These are phyloP conservation scores for Quercus wislizeni DNA, from an alignment of 306 rosid species.

Conservation along the genomic window DNA sequence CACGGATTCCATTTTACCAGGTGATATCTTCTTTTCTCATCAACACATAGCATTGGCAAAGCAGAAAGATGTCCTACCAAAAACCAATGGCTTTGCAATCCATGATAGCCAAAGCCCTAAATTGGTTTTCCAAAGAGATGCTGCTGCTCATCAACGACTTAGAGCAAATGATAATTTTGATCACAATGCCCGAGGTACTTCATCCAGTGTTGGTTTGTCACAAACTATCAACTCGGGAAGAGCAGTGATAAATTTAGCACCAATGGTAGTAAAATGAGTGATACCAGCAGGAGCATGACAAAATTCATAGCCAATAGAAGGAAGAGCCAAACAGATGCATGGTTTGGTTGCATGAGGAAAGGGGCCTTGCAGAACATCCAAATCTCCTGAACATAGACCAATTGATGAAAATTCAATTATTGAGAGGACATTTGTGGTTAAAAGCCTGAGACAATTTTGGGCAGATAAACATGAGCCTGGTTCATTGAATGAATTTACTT, in stretches of 20 bases:
- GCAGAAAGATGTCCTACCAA: conserved; percentile 24
- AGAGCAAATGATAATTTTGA: conserved; percentile 30
- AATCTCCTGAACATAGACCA: conserved; percentile 57
- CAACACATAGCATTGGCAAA: conserved; percentile 43
- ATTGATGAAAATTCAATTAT: conserved; percentile 61
- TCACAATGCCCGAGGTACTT: conserved; percentile 24
- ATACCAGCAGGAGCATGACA: conserved; percentile 43
- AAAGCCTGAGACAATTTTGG: conserved; percentile 69
- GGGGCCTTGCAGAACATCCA: conserved; percentile 46
- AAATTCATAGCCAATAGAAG: conserved; percentile 51
- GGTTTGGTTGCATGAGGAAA: conserved; percentile 78
- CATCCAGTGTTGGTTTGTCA: conserved; percentile 35
- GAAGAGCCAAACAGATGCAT: conserved; percentile 46
- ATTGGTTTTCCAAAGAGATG: conserved; percentile 20
- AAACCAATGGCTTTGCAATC: conserved; percentile 24
- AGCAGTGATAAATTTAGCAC: conserved; percentile 34
- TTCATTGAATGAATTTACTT: conserved; percentile 73
- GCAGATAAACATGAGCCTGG: conserved; percentile 76
- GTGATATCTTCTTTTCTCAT: conserved; percentile 80
- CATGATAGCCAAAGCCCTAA: conserved; percentile 34
- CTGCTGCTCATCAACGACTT: conserved; percentile 21
- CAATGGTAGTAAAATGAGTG: conserved; percentile 47
- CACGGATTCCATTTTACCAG: conserved; percentile 60
- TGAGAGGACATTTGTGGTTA: conserved; percentile 56
- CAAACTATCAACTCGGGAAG: conserved; percentile 30